Percentiles rank a stretch among this genome's conserved stretches.
phyloP scores from a whole-genome alignment of 768 basidiomycete species.

The Podaxis sp. region DNA sequence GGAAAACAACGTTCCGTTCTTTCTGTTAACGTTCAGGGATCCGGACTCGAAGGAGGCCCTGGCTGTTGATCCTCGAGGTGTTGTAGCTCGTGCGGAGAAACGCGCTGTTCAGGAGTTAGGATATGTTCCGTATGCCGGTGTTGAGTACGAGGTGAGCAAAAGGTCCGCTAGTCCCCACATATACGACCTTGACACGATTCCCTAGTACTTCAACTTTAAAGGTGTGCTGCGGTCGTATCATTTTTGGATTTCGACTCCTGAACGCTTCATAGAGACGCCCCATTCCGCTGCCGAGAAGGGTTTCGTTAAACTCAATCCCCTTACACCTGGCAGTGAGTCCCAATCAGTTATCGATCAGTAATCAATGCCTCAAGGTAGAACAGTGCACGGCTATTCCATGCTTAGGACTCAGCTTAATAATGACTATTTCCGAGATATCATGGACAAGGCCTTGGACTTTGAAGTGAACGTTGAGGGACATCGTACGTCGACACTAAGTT shows the following conservation, averaged over 20 bases:
- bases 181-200: conserved; percentile 13
- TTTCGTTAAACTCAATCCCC: conserved; percentile 68
- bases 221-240: conserved; percentile 39
- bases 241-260: neutral
- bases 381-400: conserved; percentile 97
- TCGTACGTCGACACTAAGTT: conserved; percentile 45
- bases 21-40: conserved; percentile 87
- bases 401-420: conserved; percentile 88
- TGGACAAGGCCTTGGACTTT: conserved; percentile 72
- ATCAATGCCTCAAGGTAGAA: neutral
- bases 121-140: conserved; percentile 75
- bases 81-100: conserved; percentile 54
- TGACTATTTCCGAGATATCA: conserved; percentile 86
- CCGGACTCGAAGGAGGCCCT: conserved; percentile 81
- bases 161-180: neutral
- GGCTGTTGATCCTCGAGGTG: conserved; percentile 83
- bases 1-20: conserved; percentile 92
- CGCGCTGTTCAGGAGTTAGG: conserved; percentile 27
- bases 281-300: conserved; percentile 73
- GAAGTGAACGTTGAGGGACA: conserved; percentile 85
- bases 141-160: conserved; percentile 83
- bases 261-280: conserved; percentile 67
- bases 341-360: neutral
- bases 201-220: conserved; percentile 88
- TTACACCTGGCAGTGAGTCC: conserved; percentile 90